phyloP scores from a whole-genome alignment of 2,329 filamentous ascomycete genomes.

The Aspergillus hiratsukae region DNA sequence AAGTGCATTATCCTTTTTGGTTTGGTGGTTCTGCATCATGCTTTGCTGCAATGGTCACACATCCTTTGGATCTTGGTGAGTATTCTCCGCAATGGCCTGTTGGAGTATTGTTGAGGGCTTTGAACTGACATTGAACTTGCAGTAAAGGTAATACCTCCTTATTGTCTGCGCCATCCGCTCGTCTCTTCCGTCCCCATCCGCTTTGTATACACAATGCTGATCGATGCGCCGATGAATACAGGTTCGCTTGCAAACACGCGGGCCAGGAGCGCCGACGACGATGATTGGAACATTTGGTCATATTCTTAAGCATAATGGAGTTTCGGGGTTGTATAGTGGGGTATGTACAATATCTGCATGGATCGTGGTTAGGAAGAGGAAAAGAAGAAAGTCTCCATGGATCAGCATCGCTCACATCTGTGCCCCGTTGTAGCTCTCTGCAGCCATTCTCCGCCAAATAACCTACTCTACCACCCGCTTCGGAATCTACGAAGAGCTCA shows the following conservation, averaged over 20 bases:
- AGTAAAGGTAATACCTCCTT: constrained; percentile 51
- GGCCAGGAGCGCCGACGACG: constrained; percentile 66
- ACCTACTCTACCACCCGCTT: constrained; percentile 97
- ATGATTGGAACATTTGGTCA: constrained; percentile 84
- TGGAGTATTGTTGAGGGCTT: not conserved
- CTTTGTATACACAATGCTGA: constrained; percentile 8
- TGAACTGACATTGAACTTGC: constrained; percentile 19
- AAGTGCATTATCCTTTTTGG: constrained; percentile 74
- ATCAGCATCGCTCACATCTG: not conserved
- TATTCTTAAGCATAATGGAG: constrained; percentile 69
- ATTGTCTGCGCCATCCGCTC: not conserved
- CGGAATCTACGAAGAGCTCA: constrained; percentile 92
- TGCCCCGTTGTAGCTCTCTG: constrained; percentile 61
- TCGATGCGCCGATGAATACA: constrained; percentile 33
- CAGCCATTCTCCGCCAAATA: constrained; percentile 85
- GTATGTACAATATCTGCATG: constrained; percentile 40
- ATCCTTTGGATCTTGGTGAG: constrained; percentile 87
- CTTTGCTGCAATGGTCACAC: constrained; percentile 84
- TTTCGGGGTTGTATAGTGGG: constrained; percentile 81
- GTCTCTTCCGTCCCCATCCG: not conserved
- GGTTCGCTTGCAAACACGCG: constrained; percentile 85
- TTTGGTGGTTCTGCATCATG: constrained; percentile 94
- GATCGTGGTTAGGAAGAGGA: not conserved
- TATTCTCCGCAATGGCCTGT: constrained; percentile 14
- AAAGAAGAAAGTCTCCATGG: constrained; percentile 2